Conservation (phyloP, 83 land plant species). For the Picea abies region DNA sequence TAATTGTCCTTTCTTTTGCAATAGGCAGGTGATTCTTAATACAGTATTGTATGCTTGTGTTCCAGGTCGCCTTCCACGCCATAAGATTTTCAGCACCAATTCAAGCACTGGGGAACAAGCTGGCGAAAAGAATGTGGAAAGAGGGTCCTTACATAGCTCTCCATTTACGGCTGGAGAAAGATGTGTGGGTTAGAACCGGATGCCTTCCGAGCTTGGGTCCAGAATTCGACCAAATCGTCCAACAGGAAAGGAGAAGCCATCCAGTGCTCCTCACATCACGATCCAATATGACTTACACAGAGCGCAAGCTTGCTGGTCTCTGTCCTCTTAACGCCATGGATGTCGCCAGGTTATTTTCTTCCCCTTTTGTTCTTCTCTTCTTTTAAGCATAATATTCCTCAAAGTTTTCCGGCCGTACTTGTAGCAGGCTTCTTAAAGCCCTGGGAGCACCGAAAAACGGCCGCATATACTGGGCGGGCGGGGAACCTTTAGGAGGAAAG, state of each 20-base stretch:
- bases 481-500: conserved; percentile 51
- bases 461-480: conserved; percentile 55
- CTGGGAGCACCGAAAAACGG: conserved; percentile 34
- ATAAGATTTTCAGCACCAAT: too few species aligned
- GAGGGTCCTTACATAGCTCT: conserved; percentile 47
- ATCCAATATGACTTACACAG: conserved; percentile 27
- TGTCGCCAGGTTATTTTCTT: conserved; percentile 36
- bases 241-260: conserved; percentile 19
- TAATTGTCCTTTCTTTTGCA: too few species aligned
- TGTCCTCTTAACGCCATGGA: conserved; percentile 54
- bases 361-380: neutral
- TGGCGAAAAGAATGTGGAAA: too few species aligned
- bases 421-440: conserved; percentile 39
- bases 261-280: conserved; percentile 41
- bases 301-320: conserved; percentile 43
- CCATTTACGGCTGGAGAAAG: conserved; percentile 30
- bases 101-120: too few species aligned
- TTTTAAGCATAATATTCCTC: neutral
- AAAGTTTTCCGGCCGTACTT: neutral
- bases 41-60: too few species aligned
- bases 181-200: conserved; percentile 34
- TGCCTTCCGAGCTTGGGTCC: conserved; percentile 47
- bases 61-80: too few species aligned
- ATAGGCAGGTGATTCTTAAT: too few species aligned
- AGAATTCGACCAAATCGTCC: conserved; percentile 23